Conservation (phyloP, 352 stramenopile species). For the Phytophthora meadii region DNA sequence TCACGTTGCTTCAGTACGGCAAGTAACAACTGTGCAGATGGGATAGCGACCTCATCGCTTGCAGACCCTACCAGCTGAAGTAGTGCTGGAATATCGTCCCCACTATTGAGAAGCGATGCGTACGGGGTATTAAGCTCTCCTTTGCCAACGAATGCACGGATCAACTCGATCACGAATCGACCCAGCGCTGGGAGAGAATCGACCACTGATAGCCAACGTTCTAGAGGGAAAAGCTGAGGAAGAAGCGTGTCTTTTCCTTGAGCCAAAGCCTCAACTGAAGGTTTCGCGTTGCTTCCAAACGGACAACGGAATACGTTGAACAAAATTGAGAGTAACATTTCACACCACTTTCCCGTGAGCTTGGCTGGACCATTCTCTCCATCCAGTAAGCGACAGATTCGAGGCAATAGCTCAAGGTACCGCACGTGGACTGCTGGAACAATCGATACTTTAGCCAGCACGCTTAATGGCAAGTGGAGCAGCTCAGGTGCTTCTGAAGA, state of each 20-base stretch:
- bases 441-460: slow-evolving; percentile 58
- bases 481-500: slow-evolving; percentile 27
- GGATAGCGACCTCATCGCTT: slow-evolving; percentile 49
- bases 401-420: slow-evolving; percentile 50
- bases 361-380: slow-evolving; percentile 22
- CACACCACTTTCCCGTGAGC: slow-evolving; percentile 29
- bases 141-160: slow-evolving; percentile 52
- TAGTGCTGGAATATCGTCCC: slow-evolving; percentile 56
- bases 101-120: slow-evolving; percentile 58
- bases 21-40: slow-evolving; percentile 56
- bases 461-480: slow-evolving; percentile 49
- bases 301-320: slow-evolving; percentile 71
- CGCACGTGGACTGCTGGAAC: slow-evolving; percentile 39
- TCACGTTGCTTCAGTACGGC: slow-evolving; percentile 48
- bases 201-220: slow-evolving; percentile 52
- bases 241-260: slow-evolving; percentile 47
- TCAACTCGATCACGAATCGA: slow-evolving; percentile 59
- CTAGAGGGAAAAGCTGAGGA: slow-evolving; percentile 59
- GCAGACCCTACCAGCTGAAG: slow-evolving; percentile 46
- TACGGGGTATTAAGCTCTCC: slow-evolving; percentile 26
- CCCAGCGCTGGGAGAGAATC: slow-evolving; percentile 42
- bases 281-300: slow-evolving; percentile 16
- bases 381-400: slow-evolving; percentile 32
- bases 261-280: slow-evolving; percentile 22
- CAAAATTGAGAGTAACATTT: slow-evolving; percentile 56